Percentiles rank a stretch among this genome's conserved stretches.
Conservation (phyloP, 306 rosid species). For the Sophora flavescens region DNA sequence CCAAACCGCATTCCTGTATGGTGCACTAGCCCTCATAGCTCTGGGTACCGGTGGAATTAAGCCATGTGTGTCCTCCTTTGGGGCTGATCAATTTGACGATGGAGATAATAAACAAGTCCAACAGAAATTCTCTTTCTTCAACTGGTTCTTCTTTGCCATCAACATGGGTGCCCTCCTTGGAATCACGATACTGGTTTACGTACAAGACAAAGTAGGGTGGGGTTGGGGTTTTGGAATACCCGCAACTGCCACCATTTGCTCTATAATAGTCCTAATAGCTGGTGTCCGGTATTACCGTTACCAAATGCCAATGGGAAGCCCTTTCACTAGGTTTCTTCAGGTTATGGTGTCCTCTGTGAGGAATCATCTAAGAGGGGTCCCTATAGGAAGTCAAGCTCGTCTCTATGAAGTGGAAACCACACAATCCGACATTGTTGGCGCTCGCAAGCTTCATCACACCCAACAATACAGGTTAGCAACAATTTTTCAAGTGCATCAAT, state of each 20-base stretch:
- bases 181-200: constrained; percentile 56
- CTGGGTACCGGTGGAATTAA: constrained; percentile 73
- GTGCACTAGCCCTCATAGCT: constrained; percentile 60
- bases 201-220: constrained; percentile 59
- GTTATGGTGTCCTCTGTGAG: constrained; percentile 52
- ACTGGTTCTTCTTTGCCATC: constrained; percentile 71
- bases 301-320: constrained; percentile 70
- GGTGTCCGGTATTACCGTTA: constrained; percentile 56
- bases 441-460: constrained; percentile 55
- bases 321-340: constrained; percentile 64
- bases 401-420: constrained; percentile 59
- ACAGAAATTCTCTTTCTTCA: constrained; percentile 63
- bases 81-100: constrained; percentile 74
- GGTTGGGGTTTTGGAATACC: constrained; percentile 64
- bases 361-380: constrained; percentile 55
- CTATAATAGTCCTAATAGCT: constrained; percentile 41
- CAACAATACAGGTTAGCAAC: constrained; percentile 55
- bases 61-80: constrained; percentile 73
- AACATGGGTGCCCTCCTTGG: constrained; percentile 66
- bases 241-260: constrained; percentile 41
- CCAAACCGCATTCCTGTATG: constrained; percentile 55
- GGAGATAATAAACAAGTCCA: constrained; percentile 52
- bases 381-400: neutral
- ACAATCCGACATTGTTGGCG: constrained; percentile 56
- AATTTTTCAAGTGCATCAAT: no score